Evolutionary conservation across 2,329 filamentous ascomycete genomes (phyloP).

Genomic region (Microcyclospora pomicola): DNA sequence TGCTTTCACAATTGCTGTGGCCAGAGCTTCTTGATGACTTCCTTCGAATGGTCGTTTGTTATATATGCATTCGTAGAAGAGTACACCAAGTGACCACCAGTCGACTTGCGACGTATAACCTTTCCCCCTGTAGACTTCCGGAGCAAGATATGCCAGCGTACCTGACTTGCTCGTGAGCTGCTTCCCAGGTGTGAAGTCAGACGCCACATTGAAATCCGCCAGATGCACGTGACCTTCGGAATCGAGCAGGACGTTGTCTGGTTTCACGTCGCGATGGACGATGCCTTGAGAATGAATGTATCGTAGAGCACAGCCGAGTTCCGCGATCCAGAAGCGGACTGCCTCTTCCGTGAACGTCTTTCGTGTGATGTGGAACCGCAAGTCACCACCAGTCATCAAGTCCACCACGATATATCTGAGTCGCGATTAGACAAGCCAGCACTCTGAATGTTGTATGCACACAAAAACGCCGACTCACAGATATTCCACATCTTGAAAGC

Average conservation of each 20-base stretch:
- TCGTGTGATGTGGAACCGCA: constrained; percentile 93
- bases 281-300: constrained; percentile 80
- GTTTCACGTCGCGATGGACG: constrained; percentile 83
- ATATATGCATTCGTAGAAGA: constrained; percentile 99
- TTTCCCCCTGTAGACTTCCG: constrained; percentile 82
- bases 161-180: constrained; percentile 89
- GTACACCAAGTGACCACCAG: constrained; percentile 95
- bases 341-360: constrained; percentile 98
- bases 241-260: constrained; percentile 79
- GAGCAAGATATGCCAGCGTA: constrained; percentile 86
- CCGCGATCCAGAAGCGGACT: constrained; percentile 91
- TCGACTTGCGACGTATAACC: constrained; percentile 86
- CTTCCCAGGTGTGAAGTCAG: constrained; percentile 73
- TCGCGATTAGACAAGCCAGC: constrained; percentile 15
- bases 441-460: not conserved
- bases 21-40: constrained; percentile 66
- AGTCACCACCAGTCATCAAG: constrained; percentile 91
- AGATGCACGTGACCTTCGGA: constrained; percentile 89
- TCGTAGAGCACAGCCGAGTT: constrained; percentile 78
- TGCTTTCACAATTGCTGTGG: constrained; percentile 65
- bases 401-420: constrained; percentile 81
- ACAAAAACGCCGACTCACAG: constrained; percentile 49
- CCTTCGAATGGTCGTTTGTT: constrained; percentile 97
- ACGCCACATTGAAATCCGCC: constrained; percentile 97
- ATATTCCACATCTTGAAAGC: constrained; percentile 98